phyloP scores from a whole-genome alignment of 1,139 yeast species.

The Meyerozyma athensensis region DNA sequence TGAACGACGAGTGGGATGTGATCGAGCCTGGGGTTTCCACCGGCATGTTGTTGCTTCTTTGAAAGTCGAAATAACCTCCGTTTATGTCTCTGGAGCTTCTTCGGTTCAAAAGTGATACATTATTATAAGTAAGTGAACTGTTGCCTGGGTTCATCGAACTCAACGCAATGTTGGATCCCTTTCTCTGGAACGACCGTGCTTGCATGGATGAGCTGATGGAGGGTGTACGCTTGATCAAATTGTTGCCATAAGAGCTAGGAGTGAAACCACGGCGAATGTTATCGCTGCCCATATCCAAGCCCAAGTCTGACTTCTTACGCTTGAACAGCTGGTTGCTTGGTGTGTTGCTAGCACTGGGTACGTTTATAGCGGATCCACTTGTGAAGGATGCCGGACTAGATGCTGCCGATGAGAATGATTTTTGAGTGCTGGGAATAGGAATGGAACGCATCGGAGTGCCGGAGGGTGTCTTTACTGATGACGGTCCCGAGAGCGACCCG shows the following conservation, averaged over 20 bases:
- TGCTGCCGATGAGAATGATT: not conserved
- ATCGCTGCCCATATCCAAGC: conserved; percentile 14
- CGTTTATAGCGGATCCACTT: not conserved
- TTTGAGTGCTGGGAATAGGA: conserved; percentile 21
- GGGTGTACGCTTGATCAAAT: not conserved
- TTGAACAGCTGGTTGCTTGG: conserved; percentile 32
- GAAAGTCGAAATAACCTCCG: conserved; percentile 27
- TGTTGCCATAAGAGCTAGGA: conserved; percentile 6
- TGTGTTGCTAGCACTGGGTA: not conserved
- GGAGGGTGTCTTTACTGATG: conserved; percentile 7
- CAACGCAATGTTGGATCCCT: conserved; percentile 12
- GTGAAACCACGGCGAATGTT: conserved; percentile 7
- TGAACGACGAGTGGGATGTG: conserved; percentile 18
- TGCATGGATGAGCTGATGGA: conserved; percentile 3
- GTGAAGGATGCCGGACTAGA: conserved; percentile 2
- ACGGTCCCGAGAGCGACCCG: conserved; percentile 5
- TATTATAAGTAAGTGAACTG: conserved; percentile 24
- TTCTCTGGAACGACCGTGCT: conserved; percentile 11
- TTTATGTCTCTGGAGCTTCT: conserved; percentile 15
- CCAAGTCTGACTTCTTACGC: conserved; percentile 39
- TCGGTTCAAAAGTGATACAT: conserved; percentile 25
- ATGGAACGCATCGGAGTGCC: conserved; percentile 17
- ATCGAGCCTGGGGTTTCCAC: conserved; percentile 23
- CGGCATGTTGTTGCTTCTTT: conserved; percentile 8
- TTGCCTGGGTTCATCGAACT: conserved; percentile 5